Base-by-base conservation (phyloP, 2,329 filamentous ascomycete species). In the Colletotrichum eremochloae region DNA sequence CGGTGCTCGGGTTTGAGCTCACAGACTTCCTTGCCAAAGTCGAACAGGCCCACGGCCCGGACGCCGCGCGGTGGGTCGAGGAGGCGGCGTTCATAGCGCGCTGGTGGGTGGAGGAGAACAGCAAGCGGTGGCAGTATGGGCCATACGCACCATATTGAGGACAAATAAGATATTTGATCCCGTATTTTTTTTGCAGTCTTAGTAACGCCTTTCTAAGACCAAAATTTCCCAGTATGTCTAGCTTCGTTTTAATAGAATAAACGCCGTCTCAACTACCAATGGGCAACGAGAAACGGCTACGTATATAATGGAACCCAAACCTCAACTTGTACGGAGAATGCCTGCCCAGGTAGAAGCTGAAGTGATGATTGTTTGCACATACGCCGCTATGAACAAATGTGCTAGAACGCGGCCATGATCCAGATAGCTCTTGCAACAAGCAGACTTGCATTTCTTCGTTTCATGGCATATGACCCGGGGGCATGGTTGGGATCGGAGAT, bases 81-180 rank as follows among this genome's bases (percentile, higher is more conserved):
- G 75, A 76, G 64, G 75, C 75, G 33, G 74, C 74, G n/a, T 71
- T 72, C 40, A 63, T 76, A 20, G 71, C 68, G 15, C 55, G 73
- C 66, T 76, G 75, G 75, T 76, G 74, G 73, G 67, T 70, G 11
- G 44, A 68, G 33, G 75, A 76, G 53, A 67, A 64, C 20, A 68
- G 60, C 66, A 68, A 50, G 11, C 66, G 66, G 29, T 68, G 66
- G 66, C 60, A 52, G 31, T 68, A 64, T 24, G 66, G 66, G 15
- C 66, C 66, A n/a, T 64, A 68, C 29, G 60, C 60, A 15, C n/a
- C 66, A 12, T 56, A 56, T 36, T 56, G 24, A 20, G 18, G 33
- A 55, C 6, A 3, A 20, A 12, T 1, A 9, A 11, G 44, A 46
- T 46, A 5, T 20, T n/a, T n/a, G 18, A 5, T n/a, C 44, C 44